Evolutionary conservation across 1,284 basidiomycete genomes (phyloP), one percentile per base, ranked within the genome.

Genomic region (Trametes pubescens): DNA sequence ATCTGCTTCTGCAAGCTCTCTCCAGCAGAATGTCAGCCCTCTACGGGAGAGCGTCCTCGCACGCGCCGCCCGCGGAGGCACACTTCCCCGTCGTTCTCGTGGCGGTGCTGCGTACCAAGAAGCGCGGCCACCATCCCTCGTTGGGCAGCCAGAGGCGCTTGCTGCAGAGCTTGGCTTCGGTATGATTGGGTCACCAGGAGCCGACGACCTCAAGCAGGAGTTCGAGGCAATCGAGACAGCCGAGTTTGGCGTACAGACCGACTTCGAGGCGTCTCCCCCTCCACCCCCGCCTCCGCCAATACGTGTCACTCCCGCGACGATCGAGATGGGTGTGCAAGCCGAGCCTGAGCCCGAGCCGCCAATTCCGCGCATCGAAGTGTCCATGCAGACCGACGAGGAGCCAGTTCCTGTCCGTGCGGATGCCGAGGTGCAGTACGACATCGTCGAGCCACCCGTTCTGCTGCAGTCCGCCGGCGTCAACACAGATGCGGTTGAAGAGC

Each of bases 191-290:
- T 70, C 79, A 63, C 68, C 71, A 46, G 71, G 74, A 14, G 51
- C 65, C 37, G 73, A 76, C 68, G 81, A 64, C 73, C 79, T 72
- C 74, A 80, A 68, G 71, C 76, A 71, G 18, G 66, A 77, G 70
- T 38, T 71, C 68, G 70, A 75, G 65, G 74, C 72, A 49, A 80
- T 84, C 54, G 85, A 88, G 73, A 86, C 84, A 40, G 81, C 77
- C 14, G 90, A 93, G 59, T 83, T 85, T 57, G 86, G 80, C 18
- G 88, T 86, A 68, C 90, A 91, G 78, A 90, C 86, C 1, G 86
- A 82, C 55, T 77, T 77, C 62, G 81, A 78, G 70, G 72, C 81
- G 32, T 75, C 76, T 70, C 77, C 77, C 22, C 70, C 76, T 22
- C 70, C 72, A n/a, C 67, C 69, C 11, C 71, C 72, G 1, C 71